phyloP scores from a whole-genome alignment of 192 early-diverging fungal species.

The Backusella liffmaniae region DNA sequence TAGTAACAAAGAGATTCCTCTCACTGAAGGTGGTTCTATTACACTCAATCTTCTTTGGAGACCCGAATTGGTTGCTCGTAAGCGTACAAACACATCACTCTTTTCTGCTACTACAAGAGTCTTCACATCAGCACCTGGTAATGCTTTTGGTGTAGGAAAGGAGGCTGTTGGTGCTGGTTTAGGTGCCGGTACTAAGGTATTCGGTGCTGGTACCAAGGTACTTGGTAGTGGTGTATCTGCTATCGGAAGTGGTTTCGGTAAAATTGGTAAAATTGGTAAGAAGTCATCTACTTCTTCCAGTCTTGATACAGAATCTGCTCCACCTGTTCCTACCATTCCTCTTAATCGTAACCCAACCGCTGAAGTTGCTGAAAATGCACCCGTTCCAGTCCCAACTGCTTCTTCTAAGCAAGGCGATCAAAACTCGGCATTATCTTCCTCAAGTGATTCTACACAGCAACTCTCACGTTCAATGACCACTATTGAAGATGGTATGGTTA shows the following conservation, averaged over 20 bases:
- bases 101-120: constrained; percentile 40
- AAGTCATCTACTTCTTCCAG: constrained; percentile 30
- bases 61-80: constrained; percentile 45
- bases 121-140: constrained; percentile 53
- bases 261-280: constrained; percentile 32
- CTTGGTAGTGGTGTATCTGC: constrained; percentile 36
- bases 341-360: not conserved
- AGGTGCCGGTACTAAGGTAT: constrained; percentile 50
- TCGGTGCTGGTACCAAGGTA: constrained; percentile 42
- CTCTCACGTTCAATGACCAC: not conserved
- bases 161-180: constrained; percentile 59
- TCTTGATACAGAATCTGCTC: constrained; percentile 21
- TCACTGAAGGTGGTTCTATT: constrained; percentile 41
- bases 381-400: not conserved
- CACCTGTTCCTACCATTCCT: constrained; percentile 7
- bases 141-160: constrained; percentile 54
- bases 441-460: constrained; percentile 10
- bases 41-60: constrained; percentile 60
- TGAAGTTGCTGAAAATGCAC: not conserved
- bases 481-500: constrained; percentile 35
- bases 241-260: constrained; percentile 23
- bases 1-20: not conserved
- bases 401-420: constrained; percentile 9
- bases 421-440: not conserved
- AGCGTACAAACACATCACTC: constrained; percentile 27